Percentiles rank a stretch among this genome's conserved stretches.
Evolutionary conservation across 495 filamentous ascomycete genomes (phyloP).

Genomic region (Daldinia decipiens): DNA sequence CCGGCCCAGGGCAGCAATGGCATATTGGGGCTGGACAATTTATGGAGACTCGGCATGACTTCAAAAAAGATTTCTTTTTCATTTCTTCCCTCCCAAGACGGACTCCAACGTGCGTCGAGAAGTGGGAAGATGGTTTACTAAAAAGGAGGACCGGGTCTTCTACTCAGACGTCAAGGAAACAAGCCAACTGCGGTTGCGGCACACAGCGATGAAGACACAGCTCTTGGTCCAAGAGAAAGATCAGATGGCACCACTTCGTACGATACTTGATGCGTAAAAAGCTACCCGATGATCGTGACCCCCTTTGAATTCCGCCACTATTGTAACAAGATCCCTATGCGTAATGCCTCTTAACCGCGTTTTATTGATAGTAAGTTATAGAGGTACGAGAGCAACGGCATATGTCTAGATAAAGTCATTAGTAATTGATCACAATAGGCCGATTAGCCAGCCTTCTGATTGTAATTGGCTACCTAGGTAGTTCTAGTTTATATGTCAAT

Average conservation of each 20-base stretch:
- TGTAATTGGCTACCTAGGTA: too few relatives aligned
- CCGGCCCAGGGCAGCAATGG: conserved; percentile 40
- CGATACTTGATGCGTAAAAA: conserved; percentile 33
- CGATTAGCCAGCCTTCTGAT: not conserved
- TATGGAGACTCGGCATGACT: conserved; percentile 48
- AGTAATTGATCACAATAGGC: not conserved
- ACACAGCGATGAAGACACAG: conserved; percentile 41
- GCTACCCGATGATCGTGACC: conserved; percentile 15
- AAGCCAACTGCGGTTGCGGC: conserved; percentile 28
- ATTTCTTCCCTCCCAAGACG: conserved; percentile 42
- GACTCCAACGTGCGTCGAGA: conserved; percentile 37
- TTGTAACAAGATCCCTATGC: conserved; percentile 10
- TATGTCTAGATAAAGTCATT: too few relatives aligned
- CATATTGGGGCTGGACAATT: conserved; percentile 44
- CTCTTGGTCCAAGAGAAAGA: conserved; percentile 46
- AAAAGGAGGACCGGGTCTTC: conserved; percentile 45
- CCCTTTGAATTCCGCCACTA: conserved; percentile 7
- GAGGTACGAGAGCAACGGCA: not conserved
- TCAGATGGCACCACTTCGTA: conserved; percentile 35
- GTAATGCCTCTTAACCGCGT: not conserved
- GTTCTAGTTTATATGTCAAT: too few relatives aligned
- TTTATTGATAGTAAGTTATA: conserved; percentile 3
- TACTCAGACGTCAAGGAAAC: conserved; percentile 39
- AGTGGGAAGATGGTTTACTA: conserved; percentile 41
- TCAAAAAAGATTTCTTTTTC: conserved; percentile 51